Evolutionary conservation across 2,329 filamentous ascomycete genomes (phyloP).

Genomic region (Colletotrichum tabaci): DNA sequence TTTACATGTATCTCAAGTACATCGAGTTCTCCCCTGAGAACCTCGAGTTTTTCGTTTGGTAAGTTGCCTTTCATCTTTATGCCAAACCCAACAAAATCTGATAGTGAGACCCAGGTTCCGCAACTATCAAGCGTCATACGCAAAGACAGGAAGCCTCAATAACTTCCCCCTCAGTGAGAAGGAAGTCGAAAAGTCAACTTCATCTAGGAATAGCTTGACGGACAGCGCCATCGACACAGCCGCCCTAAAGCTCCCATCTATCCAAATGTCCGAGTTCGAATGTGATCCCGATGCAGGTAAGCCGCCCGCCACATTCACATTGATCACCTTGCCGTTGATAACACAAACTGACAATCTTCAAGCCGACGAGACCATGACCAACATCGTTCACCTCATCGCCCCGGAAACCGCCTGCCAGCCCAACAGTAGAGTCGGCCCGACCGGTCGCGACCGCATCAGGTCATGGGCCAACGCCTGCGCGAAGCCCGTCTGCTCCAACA

Average conservation of each 20-base stretch:
- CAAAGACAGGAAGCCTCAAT: conserved; percentile 41
- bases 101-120: conserved; percentile 54
- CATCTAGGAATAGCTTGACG: conserved; percentile 25
- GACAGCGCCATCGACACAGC: conserved; percentile 12
- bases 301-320: conserved; percentile 23
- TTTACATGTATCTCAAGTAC: conserved; percentile 66
- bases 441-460: conserved; percentile 45
- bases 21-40: conserved; percentile 65
- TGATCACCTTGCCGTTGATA: neutral
- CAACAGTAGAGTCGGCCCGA: conserved; percentile 33
- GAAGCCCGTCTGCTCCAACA: conserved; percentile 32
- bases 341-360: neutral
- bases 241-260: conserved; percentile 35
- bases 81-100: neutral
- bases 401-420: conserved; percentile 48
- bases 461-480: conserved; percentile 43
- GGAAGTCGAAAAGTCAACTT: conserved; percentile 14
- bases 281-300: conserved; percentile 54
- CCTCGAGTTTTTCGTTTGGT: conserved; percentile 66
- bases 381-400: conserved; percentile 53
- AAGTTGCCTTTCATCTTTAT: conserved; percentile 18
- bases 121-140: conserved; percentile 56
- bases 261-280: conserved; percentile 41
- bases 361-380: conserved; percentile 52
- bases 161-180: conserved; percentile 36